Evolutionary conservation across 495 filamentous ascomycete species (phyloP).

Genomic region (Sporormia fimetaria): DNA sequence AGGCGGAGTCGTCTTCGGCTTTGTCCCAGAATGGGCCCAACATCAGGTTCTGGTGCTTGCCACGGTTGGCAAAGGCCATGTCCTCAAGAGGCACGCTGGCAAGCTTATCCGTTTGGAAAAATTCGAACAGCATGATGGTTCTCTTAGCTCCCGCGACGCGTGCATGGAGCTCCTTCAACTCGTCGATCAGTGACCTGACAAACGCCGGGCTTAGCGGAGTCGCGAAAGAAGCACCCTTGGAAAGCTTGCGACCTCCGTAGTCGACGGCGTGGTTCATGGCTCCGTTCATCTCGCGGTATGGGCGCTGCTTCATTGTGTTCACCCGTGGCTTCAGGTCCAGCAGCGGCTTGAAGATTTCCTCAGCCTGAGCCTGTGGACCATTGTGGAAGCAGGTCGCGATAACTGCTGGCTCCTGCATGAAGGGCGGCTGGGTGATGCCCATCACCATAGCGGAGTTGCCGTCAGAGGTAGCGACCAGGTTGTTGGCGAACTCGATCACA

Average conservation of each 20-base stretch:
- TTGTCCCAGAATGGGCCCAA: no score
- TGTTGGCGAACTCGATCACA: conserved; percentile 37
- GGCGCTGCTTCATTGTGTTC: conserved; percentile 18
- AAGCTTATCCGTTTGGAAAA: conserved; percentile 15
- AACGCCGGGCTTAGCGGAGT: conserved; percentile 23
- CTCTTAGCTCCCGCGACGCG: conserved; percentile 14
- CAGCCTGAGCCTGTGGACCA: conserved; percentile 36
- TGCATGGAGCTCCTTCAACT: conserved; percentile 19
- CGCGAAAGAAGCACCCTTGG: conserved; percentile 26
- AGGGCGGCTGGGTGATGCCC: conserved; percentile 35
- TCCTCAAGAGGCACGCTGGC: conserved; percentile 11
- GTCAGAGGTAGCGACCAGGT: conserved; percentile 23
- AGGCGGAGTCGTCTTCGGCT: no score
- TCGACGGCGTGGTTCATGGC: conserved; percentile 11
- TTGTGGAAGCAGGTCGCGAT: conserved; percentile 42
- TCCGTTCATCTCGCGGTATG: conserved; percentile 22
- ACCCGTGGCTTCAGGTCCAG: conserved; percentile 22
- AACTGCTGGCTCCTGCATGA: conserved; percentile 33
- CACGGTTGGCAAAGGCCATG: conserved; percentile 23
- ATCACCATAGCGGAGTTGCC: conserved; percentile 30
- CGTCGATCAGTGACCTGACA: conserved; percentile 12
- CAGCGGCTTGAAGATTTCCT: conserved; percentile 32
- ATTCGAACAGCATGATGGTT: conserved; percentile 26
- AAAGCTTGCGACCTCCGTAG: conserved; percentile 25
- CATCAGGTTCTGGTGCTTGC: conserved; percentile 26